Conservation (phyloP, 495 filamentous ascomycete genomes). For the Penicillium riverlandense region DNA sequence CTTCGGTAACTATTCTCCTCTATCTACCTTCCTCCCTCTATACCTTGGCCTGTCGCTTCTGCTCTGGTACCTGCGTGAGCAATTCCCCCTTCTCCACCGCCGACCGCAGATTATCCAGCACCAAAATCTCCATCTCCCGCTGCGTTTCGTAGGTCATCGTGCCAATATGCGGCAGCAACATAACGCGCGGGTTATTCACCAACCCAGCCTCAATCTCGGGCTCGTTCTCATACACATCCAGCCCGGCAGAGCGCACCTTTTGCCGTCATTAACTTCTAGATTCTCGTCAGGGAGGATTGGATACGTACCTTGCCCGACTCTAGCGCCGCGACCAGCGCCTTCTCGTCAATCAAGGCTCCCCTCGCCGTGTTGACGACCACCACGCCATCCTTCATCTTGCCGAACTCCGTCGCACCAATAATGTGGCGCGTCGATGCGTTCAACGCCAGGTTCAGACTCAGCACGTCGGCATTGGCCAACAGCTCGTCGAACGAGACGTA, state of each 20-base stretch:
- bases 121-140: slow-evolving; percentile 72
- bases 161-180: slow-evolving; percentile 77
- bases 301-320: slow-evolving; percentile 56
- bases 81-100: slow-evolving; percentile 59
- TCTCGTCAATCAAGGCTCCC: slow-evolving; percentile 72
- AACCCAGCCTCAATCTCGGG: slow-evolving; percentile 65
- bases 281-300: slow-evolving; percentile 2
- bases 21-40: not conserved
- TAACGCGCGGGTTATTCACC: slow-evolving; percentile 59
- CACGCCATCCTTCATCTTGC: slow-evolving; percentile 67
- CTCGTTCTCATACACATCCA: slow-evolving; percentile 80
- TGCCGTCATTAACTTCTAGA: slow-evolving; percentile 1
- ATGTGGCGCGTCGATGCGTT: slow-evolving; percentile 62
- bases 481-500: slow-evolving; percentile 66
- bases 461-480: slow-evolving; percentile 59
- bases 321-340: slow-evolving; percentile 63
- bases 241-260: slow-evolving; percentile 48
- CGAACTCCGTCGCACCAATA: slow-evolving; percentile 57
- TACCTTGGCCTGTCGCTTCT: slow-evolving; percentile 29
- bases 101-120: slow-evolving; percentile 57
- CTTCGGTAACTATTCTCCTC: not conserved
- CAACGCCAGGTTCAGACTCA: slow-evolving; percentile 71
- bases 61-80: slow-evolving; percentile 66
- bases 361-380: slow-evolving; percentile 81
- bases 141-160: slow-evolving; percentile 60